These are phyloP conservation scores for Tremella fuciformis DNA, from an alignment of 768 basidiomycete species.

Conservation along the genomic window DNA sequence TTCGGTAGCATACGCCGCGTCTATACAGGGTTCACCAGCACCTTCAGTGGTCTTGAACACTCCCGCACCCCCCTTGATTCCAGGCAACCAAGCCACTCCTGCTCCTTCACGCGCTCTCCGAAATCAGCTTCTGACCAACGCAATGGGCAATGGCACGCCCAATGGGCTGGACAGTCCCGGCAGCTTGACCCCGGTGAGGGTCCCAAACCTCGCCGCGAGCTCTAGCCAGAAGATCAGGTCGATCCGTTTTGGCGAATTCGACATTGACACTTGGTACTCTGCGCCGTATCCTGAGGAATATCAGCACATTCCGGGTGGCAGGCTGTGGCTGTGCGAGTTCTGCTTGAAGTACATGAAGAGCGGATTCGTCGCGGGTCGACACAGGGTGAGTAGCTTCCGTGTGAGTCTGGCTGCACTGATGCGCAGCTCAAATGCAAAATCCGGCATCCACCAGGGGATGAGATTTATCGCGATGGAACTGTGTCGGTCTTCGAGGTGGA, in stretches of 20 bases:
- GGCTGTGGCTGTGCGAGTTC: slow-evolving; percentile 95
- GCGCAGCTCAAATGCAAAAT: slow-evolving; percentile 87
- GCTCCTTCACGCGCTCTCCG: slow-evolving; percentile 32
- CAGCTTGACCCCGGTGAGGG: slow-evolving; percentile 38
- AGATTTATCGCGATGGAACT: slow-evolving; percentile 86
- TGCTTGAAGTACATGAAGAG: slow-evolving; percentile 98
- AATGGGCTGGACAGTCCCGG: slow-evolving; percentile 17
- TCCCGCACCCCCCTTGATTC: slow-evolving; percentile 7
- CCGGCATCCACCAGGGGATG: slow-evolving; percentile 93
- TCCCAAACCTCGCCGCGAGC: not conserved
- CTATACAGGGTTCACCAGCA: slow-evolving; percentile 17
- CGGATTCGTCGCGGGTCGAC: slow-evolving; percentile 75
- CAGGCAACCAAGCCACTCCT: slow-evolving; percentile 7
- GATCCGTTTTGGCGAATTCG: slow-evolving; percentile 84
- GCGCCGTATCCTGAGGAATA: slow-evolving; percentile 99
- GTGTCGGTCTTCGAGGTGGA: slow-evolving; percentile 97
- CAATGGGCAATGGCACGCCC: not conserved
- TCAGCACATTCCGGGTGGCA: slow-evolving; percentile 81
- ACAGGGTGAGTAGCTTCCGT: slow-evolving; percentile 63
- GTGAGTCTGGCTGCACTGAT: not conserved
- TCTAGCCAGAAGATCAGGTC: slow-evolving; percentile 62
- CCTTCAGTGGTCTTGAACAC: slow-evolving; percentile 17
- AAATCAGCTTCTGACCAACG: slow-evolving; percentile 39
- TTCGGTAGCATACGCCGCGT: slow-evolving; percentile 1
- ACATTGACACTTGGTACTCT: slow-evolving; percentile 98